A percentile compares a stretch with the other conserved stretches of the same genome.
Evolutionary conservation across 192 early-diverging fungal genomes (phyloP).

Genomic region (Coemansia sp.): DNA sequence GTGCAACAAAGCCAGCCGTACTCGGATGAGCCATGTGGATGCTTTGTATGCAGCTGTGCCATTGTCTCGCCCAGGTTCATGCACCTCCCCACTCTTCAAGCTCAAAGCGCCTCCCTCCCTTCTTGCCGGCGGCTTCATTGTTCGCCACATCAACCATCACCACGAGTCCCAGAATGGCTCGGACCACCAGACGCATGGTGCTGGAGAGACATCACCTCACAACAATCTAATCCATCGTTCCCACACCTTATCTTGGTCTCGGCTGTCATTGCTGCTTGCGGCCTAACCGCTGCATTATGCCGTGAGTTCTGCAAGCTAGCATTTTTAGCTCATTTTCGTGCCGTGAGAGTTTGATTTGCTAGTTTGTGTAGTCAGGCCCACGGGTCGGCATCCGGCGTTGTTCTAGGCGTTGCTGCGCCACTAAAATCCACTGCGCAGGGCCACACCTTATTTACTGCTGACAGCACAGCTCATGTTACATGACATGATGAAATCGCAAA

Average conservation of each 20-base stretch:
- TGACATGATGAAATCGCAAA: neutral
- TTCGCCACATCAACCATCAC: neutral
- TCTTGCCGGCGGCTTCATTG: neutral
- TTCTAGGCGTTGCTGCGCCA: neutral
- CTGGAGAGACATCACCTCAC: neutral
- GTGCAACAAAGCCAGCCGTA: neutral
- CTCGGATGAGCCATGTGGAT: slow-evolving; percentile 5
- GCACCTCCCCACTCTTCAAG: slow-evolving; percentile 6
- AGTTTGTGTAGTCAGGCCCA: neutral
- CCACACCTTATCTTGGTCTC: neutral
- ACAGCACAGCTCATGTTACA: neutral
- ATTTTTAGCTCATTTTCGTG: neutral
- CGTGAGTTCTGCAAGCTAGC: neutral
- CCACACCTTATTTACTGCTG: neutral
- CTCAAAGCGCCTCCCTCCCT: neutral
- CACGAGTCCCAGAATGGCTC: neutral
- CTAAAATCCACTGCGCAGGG: neutral
- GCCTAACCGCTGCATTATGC: neutral
- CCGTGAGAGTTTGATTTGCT: neutral
- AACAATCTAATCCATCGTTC: neutral
- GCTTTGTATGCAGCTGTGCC: neutral
- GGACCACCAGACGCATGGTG: slow-evolving; percentile 2
- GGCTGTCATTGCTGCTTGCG: neutral
- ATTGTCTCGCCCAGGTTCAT: slow-evolving; percentile 4
- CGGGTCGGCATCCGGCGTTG: neutral